Conservation (phyloP, 176 grass and related monocot species). For the Chloris gayana region DNA sequence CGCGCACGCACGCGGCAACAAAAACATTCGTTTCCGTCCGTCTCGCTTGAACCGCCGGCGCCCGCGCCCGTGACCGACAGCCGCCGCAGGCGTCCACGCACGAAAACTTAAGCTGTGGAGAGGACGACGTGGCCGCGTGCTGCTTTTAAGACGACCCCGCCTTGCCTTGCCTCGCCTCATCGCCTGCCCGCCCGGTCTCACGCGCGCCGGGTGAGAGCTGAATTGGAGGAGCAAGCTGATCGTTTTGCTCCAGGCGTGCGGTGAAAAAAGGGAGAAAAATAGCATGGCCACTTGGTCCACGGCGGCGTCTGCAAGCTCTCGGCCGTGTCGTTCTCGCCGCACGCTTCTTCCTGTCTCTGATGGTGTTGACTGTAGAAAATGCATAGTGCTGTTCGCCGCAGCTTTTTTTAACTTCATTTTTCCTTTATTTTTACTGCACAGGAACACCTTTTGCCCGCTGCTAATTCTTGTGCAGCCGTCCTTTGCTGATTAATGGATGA, state of each 20-base stretch:
- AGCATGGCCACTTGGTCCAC: background rate
- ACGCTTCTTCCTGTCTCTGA: background rate
- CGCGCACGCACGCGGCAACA: background rate
- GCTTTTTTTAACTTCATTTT: background rate
- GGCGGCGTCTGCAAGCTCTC: background rate
- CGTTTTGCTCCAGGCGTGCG: background rate
- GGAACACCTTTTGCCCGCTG: background rate
- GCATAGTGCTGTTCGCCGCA: background rate
- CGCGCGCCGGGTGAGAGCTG: conserved; percentile 2
- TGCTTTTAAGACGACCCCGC: conserved; percentile 25
- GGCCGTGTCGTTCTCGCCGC: background rate
- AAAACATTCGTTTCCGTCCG: conserved; percentile 19
- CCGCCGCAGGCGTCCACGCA: conserved; percentile 6
- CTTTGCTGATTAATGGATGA: background rate
- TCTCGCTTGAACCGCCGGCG: conserved; percentile 15
- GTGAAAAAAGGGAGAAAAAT: background rate
- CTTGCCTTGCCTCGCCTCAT: too few species aligned
- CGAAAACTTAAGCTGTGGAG: background rate
- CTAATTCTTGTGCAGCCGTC: background rate
- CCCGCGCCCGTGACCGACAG: conserved; percentile 42
- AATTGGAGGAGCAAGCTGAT: too few species aligned
- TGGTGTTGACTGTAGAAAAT: too few species aligned
- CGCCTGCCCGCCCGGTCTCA: background rate
- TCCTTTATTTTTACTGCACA: background rate
- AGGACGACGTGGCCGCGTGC: background rate